Conservation (phyloP, 257 asterid genomes). For the Fraxinus pennsylvanica region DNA sequence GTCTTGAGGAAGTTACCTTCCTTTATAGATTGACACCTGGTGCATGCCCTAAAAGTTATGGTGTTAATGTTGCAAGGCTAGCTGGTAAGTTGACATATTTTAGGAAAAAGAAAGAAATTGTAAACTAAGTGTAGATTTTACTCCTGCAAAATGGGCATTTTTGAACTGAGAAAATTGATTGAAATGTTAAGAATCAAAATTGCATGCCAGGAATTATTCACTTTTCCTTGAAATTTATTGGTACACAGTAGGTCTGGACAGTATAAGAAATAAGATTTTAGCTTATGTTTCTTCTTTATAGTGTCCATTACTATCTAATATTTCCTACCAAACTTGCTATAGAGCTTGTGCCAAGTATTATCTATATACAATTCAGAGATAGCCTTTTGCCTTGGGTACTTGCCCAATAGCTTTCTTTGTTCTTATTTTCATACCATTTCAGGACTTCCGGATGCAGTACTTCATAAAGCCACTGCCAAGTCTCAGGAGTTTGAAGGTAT, state of each 20-base stretch:
- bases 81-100: constrained; percentile 57
- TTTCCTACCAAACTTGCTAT: background rate
- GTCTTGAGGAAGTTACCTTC: constrained; percentile 87
- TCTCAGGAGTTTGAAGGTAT: constrained; percentile 72
- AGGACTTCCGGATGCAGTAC: constrained; percentile 88
- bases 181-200: background rate
- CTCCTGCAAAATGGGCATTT: background rate
- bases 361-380: background rate
- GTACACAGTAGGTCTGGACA: background rate
- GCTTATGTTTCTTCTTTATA: background rate
- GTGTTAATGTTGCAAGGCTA: constrained; percentile 90
- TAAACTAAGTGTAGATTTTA: background rate
- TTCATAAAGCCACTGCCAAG: constrained; percentile 68
- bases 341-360: background rate
- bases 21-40: constrained; percentile 83
- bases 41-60: constrained; percentile 97
- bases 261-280: background rate
- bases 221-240: background rate
- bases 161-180: background rate
- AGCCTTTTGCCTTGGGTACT: background rate
- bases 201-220: background rate
- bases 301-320: background rate
- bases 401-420: background rate
- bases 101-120: background rate
- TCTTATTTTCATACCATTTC: constrained; percentile 18